Base-by-base conservation (phyloP, 176 grass and related monocot genomes). In the Hordeum marinum region DNA sequence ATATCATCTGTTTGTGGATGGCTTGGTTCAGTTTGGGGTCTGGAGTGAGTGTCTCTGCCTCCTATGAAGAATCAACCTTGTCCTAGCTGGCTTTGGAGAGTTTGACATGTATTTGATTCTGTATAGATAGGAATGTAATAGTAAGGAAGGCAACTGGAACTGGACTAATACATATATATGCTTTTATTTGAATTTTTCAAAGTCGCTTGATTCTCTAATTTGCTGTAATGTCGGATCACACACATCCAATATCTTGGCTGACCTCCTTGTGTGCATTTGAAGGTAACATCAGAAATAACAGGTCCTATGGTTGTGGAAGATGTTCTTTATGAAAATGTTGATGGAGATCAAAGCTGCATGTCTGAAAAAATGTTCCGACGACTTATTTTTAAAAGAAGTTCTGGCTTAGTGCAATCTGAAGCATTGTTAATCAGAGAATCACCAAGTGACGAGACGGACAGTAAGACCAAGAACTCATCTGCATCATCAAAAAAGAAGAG, bases 251-350 rank as follows among this genome's bases (percentile, higher is more conserved):
- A 87, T n/a, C 35, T 70, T 25, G 34, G 9, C 67, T 90, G 41
- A 76, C 26, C n/a, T 84, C 32, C 17, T 84, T 84, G 23, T 68
- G 20, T 90, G 36, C 63, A 88, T 85, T 92, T 65, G 72, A 86
- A 94, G 90, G 88, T 67, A 43, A 84, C 85, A 79, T 98, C 96
- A 80, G 69, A 94, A 75, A 87, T 98, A 77, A 98, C 96, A 60
- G 96, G 96, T 64, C 86, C 90, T 67, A 89, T 95, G 77, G 87
- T 98, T 62, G 93, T 98, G 80, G 96, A 98, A 94, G 96, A 98
- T 73, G 93, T 98, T 75, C 82, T 91, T 69, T 98, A 98, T 80
- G 96, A 94, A 89, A 89, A 82, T 76, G 83, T 18, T 72, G 87
- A 86, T 45, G 85, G 55, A 15, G 90, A 80, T 37, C 87, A 91